These are phyloP conservation scores for Gnomoniopsis sp. DNA, from an alignment of 2,329 filamentous ascomycete genomes.

Conservation along the genomic window DNA sequence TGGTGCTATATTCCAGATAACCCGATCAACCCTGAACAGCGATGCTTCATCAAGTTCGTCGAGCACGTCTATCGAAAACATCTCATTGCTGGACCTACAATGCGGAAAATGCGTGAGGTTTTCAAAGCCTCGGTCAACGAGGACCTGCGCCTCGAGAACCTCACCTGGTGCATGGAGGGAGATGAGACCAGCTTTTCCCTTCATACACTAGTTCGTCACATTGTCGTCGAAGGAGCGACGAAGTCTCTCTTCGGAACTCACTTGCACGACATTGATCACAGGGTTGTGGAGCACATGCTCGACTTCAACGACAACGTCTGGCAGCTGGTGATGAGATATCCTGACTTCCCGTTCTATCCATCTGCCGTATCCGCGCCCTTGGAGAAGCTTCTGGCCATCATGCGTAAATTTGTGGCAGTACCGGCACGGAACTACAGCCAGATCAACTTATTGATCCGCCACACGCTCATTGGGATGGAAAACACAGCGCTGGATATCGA, in stretches of 20 bases:
- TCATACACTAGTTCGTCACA: not conserved
- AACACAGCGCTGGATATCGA: not conserved
- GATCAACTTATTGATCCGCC: not conserved
- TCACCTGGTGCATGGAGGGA: not conserved
- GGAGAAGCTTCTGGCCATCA: not conserved
- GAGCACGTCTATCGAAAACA: not conserved
- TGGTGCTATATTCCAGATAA: not conserved
- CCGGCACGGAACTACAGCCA: not conserved
- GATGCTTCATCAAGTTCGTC: not conserved
- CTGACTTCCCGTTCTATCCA: not conserved
- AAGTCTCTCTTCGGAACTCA: not conserved
- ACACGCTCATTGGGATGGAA: not conserved
- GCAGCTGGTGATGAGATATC: not conserved
- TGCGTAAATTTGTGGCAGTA: not conserved
- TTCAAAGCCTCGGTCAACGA: not conserved
- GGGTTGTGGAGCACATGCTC: not conserved
- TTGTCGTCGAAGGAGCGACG: not conserved
- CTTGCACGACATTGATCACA: not conserved
- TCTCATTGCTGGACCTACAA: not conserved
- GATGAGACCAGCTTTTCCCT: not conserved
- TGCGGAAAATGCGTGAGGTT: not conserved
- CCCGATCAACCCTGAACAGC: not conserved
- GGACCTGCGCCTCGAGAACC: not conserved
- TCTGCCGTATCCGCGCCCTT: not conserved
- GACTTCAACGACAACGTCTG: not conserved